Conservation (phyloP, 805 yeast species). For the Lipomyces spencermartinsiae region DNA sequence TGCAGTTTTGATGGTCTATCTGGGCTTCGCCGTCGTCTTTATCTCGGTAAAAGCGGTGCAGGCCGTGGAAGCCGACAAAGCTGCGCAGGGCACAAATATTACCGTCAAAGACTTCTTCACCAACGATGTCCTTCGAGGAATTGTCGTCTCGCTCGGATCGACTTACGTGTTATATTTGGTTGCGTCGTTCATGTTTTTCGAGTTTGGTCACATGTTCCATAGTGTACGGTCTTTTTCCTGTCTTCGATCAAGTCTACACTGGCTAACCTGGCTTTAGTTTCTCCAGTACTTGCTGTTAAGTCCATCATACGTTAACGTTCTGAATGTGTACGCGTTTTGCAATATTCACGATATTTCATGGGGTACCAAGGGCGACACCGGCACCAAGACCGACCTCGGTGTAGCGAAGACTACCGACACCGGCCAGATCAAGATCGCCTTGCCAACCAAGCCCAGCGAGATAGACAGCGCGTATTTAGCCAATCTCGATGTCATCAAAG, state of each 20-base stretch:
- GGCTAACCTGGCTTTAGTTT: constrained; percentile 48
- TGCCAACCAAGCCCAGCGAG: constrained; percentile 78
- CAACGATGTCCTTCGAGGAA: constrained; percentile 78
- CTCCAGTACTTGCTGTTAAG: constrained; percentile 80
- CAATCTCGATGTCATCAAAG: constrained; percentile 48
- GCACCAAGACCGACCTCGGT: constrained; percentile 73
- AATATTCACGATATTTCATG: constrained; percentile 95
- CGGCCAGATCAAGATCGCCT: constrained; percentile 62
- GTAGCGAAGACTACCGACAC: constrained; percentile 72
- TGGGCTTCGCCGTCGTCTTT: constrained; percentile 80
- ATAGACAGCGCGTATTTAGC: constrained; percentile 76
- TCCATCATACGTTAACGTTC: constrained; percentile 88
- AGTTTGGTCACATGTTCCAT: constrained; percentile 92
- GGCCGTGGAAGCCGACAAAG: constrained; percentile 49
- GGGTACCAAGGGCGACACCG: constrained; percentile 92
- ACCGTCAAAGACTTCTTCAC: constrained; percentile 57
- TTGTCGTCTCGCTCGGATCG: constrained; percentile 82
- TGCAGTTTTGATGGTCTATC: constrained; percentile 82
- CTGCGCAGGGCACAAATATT: constrained; percentile 74
- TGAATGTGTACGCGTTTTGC: constrained; percentile 94
- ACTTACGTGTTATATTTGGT: constrained; percentile 82
- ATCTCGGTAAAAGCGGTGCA: constrained; percentile 68
- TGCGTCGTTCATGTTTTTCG: constrained; percentile 80
- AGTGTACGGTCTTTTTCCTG: constrained; percentile 47
- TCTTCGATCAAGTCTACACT: background rate